Evolutionary conservation across 2,329 filamentous ascomycete species (phyloP), one percentile per base, ranked within the genome.

Genomic region (Venturiaceae sp.): DNA sequence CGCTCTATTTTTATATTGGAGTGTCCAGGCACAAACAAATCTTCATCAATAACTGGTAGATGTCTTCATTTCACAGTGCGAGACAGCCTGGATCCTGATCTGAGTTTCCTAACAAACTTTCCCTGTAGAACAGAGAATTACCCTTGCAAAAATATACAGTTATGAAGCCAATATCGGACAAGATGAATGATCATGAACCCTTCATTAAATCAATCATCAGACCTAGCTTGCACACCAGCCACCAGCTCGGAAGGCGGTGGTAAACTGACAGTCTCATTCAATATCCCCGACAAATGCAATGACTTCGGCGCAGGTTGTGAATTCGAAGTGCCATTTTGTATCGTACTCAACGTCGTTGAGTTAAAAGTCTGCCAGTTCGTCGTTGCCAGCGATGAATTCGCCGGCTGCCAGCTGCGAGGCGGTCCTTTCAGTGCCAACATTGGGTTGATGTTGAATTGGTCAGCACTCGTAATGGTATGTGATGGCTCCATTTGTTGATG

Each of bases 371-470:
- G 44, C 44, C 44, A 47, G 23, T 57, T 57, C 28, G 50, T 14
- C 9, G 28, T 14, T 13, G 50, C 19, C 28, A 21, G 11, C 7
- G 50, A 14, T 19, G 41, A 34, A 26, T n/a, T 19, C 9, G 30
- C n/a, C 28, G 39, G 44, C 19, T 47, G 44, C 55, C 28, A 44
- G 16, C 30, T 21, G 5, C 30, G 44, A 8, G 55, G 55, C 32
- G 57, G 57, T 14, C 16, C 46, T 30, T 54, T 58, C 23, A 54
- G 50, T 16, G 57, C 57, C n/a, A 58, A 34, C 46, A 54, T 53
- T 23, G 57, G 57, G 26, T 58, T 58, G 3, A 58, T 58, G 37
- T 58, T 46, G 50, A 57, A 58, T 44, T 58, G 57, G 26, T 58
- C 57, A 5, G 52, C 33, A 11, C 37, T 53, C 30, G 57, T 37